Conservation (phyloP, 768 basidiomycete species). For the Bullera alba region DNA sequence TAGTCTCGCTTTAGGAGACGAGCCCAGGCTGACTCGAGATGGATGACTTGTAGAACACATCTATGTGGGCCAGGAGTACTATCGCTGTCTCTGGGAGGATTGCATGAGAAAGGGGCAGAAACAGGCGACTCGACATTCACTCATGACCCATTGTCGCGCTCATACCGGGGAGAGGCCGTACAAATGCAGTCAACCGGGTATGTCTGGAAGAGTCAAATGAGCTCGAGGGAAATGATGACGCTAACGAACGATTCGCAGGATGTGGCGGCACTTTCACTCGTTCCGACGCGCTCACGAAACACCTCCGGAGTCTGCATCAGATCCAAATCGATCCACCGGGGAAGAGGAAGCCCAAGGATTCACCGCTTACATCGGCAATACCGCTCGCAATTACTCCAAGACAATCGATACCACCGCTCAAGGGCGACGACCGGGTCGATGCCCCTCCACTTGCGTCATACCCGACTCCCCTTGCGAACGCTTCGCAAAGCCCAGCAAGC, state of each 20-base stretch:
- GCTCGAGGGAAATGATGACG: not conserved
- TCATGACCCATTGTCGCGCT: slow-evolving; percentile 81
- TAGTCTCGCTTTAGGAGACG: no score
- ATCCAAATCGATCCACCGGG: slow-evolving; percentile 64
- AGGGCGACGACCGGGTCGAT: not conserved
- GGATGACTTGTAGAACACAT: slow-evolving; percentile 59
- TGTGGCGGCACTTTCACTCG: slow-evolving; percentile 94
- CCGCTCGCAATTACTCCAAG: not conserved
- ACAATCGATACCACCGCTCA: not conserved
- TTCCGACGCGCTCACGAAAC: slow-evolving; percentile 80
- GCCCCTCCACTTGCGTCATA: no score
- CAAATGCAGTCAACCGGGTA: slow-evolving; percentile 70
- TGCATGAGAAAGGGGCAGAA: slow-evolving; percentile 72
- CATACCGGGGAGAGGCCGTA: slow-evolving; percentile 96
- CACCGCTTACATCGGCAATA: slow-evolving; percentile 1
- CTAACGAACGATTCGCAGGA: slow-evolving; percentile 54
- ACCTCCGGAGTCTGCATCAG: slow-evolving; percentile 82
- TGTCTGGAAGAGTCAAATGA: slow-evolving; percentile 42
- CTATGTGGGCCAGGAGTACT: slow-evolving; percentile 72
- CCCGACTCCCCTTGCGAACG: no score
- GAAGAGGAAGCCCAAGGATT: slow-evolving; percentile 3
- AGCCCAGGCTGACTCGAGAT: not conserved
- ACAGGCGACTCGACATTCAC: slow-evolving; percentile 81
- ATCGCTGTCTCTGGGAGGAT: slow-evolving; percentile 82
- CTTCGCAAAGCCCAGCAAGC: no score